Conservation (phyloP, 2,329 filamentous ascomycete species). For the Aphanoascus verrucosus region DNA sequence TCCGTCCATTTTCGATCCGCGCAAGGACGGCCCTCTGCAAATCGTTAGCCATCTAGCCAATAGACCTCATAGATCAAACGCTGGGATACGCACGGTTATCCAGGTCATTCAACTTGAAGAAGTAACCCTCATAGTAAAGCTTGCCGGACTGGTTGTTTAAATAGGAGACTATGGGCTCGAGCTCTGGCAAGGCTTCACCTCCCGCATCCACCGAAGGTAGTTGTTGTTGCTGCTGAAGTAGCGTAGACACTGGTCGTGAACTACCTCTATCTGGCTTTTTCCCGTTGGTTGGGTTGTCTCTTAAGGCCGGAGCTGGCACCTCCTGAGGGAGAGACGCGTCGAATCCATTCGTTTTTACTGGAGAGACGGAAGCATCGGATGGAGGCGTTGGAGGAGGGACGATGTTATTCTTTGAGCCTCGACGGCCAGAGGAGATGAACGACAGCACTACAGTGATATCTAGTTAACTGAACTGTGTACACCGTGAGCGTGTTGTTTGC, state of each 20-base stretch:
- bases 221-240: slow-evolving; percentile 3
- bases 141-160: slow-evolving; percentile 94
- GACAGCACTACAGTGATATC: slow-evolving; percentile 7
- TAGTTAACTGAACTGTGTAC: not conserved
- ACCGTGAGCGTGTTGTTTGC: not conserved
- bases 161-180: slow-evolving; percentile 87
- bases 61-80: slow-evolving; percentile 9
- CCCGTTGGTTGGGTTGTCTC: not conserved
- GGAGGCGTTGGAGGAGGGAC: slow-evolving; percentile 3
- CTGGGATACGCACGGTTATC: slow-evolving; percentile 61
- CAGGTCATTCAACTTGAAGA: slow-evolving; percentile 89
- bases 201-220: not conserved
- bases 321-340: slow-evolving; percentile 3
- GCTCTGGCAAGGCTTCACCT: slow-evolving; percentile 51
- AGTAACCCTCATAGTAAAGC: slow-evolving; percentile 95
- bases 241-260: not conserved
- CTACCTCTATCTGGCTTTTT: slow-evolving; percentile 3
- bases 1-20: slow-evolving; percentile 84
- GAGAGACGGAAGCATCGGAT: slow-evolving; percentile 10
- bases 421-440: slow-evolving; percentile 12
- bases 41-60: slow-evolving; percentile 24
- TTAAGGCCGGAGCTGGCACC: not conserved
- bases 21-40: slow-evolving; percentile 71
- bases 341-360: not conserved
- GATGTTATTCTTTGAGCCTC: slow-evolving; percentile 11